A percentile compares a stretch with the other conserved stretches of the same genome.
Evolutionary conservation across 116 monocot genomes (phyloP).

Genomic region (Iris pallida): DNA sequence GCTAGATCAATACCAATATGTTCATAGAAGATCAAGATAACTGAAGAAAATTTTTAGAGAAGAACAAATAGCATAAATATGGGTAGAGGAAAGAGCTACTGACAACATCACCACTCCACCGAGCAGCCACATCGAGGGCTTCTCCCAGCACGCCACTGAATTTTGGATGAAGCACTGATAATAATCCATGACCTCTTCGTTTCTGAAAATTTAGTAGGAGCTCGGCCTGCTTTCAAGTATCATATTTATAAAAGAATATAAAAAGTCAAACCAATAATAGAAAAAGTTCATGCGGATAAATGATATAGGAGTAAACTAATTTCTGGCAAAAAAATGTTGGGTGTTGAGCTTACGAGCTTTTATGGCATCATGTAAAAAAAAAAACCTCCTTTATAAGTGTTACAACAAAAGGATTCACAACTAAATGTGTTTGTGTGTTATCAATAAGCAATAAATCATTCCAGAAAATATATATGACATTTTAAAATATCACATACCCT

Average conservation of each 20-base stretch:
- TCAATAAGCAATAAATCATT: too few relatives aligned
- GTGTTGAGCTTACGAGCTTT: too few relatives aligned
- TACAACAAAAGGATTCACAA: too few relatives aligned
- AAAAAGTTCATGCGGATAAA: background rate
- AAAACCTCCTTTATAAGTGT: too few relatives aligned
- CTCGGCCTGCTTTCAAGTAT: constrained; percentile 60
- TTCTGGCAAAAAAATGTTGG: too few relatives aligned
- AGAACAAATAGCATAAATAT: background rate
- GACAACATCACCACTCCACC: constrained; percentile 99
- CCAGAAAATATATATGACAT: too few relatives aligned
- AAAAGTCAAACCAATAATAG: background rate
- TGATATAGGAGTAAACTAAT: too few relatives aligned
- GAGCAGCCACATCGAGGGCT: constrained; percentile 91
- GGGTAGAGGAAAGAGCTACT: constrained; percentile 33
- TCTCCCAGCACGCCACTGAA: constrained; percentile 96
- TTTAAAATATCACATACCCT: too few relatives aligned
- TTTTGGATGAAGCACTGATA: constrained; percentile 89
- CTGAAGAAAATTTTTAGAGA: background rate
- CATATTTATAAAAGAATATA: background rate
- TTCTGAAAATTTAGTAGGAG: constrained; percentile 91
- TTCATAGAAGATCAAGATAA: background rate
- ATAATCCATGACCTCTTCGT: constrained; percentile 83
- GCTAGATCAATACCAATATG: background rate
- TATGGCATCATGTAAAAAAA: too few relatives aligned
- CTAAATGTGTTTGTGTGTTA: too few relatives aligned